Conservation (phyloP, 2,329 filamentous ascomycete genomes). For the Hirsutella thompsonii region DNA sequence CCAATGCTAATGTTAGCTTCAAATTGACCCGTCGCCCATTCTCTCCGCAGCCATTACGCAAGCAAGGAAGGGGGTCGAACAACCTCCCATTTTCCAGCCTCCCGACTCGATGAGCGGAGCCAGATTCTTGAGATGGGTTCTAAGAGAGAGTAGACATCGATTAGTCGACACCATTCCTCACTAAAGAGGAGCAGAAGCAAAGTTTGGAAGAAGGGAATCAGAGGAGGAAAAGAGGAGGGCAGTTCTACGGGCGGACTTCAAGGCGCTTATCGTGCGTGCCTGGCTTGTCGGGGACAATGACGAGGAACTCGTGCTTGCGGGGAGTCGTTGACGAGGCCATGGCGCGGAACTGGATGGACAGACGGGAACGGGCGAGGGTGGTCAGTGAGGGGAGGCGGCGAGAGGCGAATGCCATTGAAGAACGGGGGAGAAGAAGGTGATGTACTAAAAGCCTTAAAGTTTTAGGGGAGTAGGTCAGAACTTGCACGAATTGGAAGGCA, state of each 20-base stretch:
- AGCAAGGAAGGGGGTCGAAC: constrained; percentile 10
- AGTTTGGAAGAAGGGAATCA: too few species aligned
- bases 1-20: neutral
- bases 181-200: too few species aligned
- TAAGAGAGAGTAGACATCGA: too few species aligned
- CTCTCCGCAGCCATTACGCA: too few species aligned
- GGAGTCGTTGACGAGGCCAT: constrained; percentile 17
- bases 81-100: constrained; percentile 52
- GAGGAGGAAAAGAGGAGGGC: neutral
- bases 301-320: constrained; percentile 50
- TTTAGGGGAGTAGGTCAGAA: too few species aligned
- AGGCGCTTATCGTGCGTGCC: constrained; percentile 47
- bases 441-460: too few species aligned
- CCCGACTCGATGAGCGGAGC: constrained; percentile 39
- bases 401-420: neutral
- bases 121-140: constrained; percentile 42
- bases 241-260: constrained; percentile 42
- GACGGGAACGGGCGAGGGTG: constrained; percentile 1
- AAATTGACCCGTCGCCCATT: too few species aligned
- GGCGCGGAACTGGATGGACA: constrained; percentile 7
- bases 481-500: too few species aligned
- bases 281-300: constrained; percentile 55
- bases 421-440: too few species aligned
- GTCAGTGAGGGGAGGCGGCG: neutral
- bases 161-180: too few species aligned